Base-by-base conservation (phyloP, 305 asterid genomes). In the Ajuga reptans region DNA sequence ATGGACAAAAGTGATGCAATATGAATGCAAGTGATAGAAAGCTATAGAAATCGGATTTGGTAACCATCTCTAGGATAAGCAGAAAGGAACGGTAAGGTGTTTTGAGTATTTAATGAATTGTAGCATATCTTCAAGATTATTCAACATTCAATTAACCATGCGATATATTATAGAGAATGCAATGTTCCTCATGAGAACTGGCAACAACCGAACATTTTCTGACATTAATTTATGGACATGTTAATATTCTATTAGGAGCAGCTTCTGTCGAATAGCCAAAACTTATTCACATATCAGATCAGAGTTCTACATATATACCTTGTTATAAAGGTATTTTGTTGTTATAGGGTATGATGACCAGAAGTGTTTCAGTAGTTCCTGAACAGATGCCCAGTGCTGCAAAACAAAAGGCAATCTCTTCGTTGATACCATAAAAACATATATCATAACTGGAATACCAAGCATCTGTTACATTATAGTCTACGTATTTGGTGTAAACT, bases 341-440 rank as follows among this genome's bases (percentile, higher is more conserved):
- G 96, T 86, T 63, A 93, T 85, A 11, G 99, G 99, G 84, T 90
- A 93, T 42, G 99, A 93, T 31, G 99, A 91, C 97, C 99, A 93
- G 72, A 91, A 93, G 75, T 93, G 99, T 80, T 89, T 93, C 80
- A 91, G 69, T 77, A 93, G 68, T 78, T 93, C 99, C 84, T 93
- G 97, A 63, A 89, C 87, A 16, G 95, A 81, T 17, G 90, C 80
- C 96, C 94, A 93, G 66, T 91, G 97, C 97, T 93, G 78, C 72
- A 76, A 82, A 68, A 66, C 63, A 69, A 61, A 63, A 69, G 51
- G 56, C 21, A 5, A 42, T 18, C 29, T 21, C 57, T 72, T 36
- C 47, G 49, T 57, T 47, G 43, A 57, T 46, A 41, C 54, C 60
- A 66, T 71, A 21, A 49, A 16, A 72, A 37, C 50, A 55, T 34